phyloP scores from a whole-genome alignment of 345 rosid genomes.

The Aquilaria sinensis region DNA sequence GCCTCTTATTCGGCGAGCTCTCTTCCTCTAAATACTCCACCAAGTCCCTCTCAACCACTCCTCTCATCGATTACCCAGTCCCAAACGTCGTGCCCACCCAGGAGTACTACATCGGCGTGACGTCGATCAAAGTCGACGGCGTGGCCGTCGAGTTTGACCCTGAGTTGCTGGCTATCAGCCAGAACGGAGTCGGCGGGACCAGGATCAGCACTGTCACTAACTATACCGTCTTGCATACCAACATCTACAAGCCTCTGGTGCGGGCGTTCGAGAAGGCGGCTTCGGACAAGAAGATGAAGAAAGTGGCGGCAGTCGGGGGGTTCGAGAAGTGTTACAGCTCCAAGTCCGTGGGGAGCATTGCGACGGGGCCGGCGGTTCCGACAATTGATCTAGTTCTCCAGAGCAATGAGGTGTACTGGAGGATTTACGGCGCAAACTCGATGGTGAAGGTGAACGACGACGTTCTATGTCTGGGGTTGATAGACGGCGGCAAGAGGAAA shows the following conservation, averaged over 20 bases:
- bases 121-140: conserved; percentile 16
- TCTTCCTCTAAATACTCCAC: conserved; percentile 16
- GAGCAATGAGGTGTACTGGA: conserved; percentile 16
- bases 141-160: conserved; percentile 11
- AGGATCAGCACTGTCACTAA: conserved; percentile 25
- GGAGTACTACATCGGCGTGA: conserved; percentile 28
- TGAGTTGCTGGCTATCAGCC: conserved; percentile 13
- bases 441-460: conserved; percentile 20
- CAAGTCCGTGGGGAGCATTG: not conserved
- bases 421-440: conserved; percentile 24
- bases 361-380: conserved; percentile 23
- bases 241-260: conserved; percentile 20
- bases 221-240: conserved; percentile 17
- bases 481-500: conserved; percentile 23
- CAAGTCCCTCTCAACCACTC: conserved; percentile 4
- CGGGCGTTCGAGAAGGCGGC: conserved; percentile 15
- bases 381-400: conserved; percentile 15
- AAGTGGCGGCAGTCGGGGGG: conserved; percentile 19
- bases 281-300: conserved; percentile 9
- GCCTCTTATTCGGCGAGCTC: conserved; percentile 21
- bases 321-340: conserved; percentile 24
- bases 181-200: conserved; percentile 23
- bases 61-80: conserved; percentile 17
- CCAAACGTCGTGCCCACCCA: conserved; percentile 15
- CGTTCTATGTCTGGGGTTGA: conserved; percentile 23